A percentile compares a stretch with the other conserved stretches of the same genome.
phyloP scores from a whole-genome alignment of 2,329 filamentous ascomycete genomes.

The Trichoderma breve region DNA sequence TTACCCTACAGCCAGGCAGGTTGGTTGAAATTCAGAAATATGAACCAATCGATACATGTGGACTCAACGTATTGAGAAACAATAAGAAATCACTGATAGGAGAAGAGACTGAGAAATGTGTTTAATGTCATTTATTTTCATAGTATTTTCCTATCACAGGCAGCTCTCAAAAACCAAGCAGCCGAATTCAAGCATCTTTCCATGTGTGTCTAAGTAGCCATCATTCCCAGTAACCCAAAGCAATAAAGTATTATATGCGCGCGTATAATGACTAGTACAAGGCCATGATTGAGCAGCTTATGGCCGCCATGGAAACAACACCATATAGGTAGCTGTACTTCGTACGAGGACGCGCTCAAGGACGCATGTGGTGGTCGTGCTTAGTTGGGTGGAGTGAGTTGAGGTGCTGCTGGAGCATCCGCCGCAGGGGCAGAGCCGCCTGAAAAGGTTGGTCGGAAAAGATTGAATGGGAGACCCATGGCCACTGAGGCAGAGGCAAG shows the following conservation, averaged over 20 bases:
- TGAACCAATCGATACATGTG: neutral
- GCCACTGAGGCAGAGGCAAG: constrained; percentile 24
- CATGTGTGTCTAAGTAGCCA: neutral
- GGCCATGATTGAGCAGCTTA: neutral
- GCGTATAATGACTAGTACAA: fast-evolving
- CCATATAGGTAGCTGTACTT: neutral
- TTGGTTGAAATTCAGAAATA: neutral
- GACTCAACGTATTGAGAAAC: neutral
- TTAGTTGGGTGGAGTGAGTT: neutral
- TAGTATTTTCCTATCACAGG: neutral
- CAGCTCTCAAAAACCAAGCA: neutral
- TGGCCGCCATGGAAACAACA: neutral
- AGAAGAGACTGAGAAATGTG: neutral
- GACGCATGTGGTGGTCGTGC: neutral
- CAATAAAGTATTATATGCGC: neutral
- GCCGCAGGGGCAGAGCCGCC: neutral
- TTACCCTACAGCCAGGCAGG: neutral
- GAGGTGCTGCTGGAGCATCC: neutral
- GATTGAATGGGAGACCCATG: constrained; percentile 25
- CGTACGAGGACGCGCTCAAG: neutral
- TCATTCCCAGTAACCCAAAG: neutral
- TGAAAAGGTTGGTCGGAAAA: constrained; percentile 16
- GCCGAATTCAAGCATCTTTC: neutral
- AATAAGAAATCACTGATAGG: neutral
- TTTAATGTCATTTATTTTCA: neutral